Base-by-base conservation (phyloP, 202 grass and related monocot species). In the Carex arenaria region DNA sequence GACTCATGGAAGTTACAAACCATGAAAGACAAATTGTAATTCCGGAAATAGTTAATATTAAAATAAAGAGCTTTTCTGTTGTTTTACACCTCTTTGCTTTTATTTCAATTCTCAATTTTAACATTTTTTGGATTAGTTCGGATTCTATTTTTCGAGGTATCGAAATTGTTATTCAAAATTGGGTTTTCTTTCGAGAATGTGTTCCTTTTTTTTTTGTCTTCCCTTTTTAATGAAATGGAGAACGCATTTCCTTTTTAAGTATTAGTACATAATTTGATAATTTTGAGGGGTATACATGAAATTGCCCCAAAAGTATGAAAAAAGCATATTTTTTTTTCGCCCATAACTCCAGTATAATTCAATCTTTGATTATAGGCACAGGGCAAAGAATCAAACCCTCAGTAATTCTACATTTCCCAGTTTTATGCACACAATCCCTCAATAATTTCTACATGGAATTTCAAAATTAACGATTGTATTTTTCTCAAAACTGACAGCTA, bases 31-130 rank as follows among this genome's bases (percentile, higher is more conserved):
- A n/a, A 59, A 59, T 57, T 78, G 73, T 78, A 20, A 53, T 59
- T 78, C 8, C 17, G 53, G 15, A 59, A n/a, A 78, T 57, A 78
- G 7, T 59, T 59, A 78, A 36, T 59, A 36, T 36, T 78, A 15
- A 78, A 78, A 78, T 78, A 78, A 78, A 78, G 53, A 78, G 26
- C 6, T 60, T 57, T 59, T 59, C 49, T 76, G 49, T 0, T 42
- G 6, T 42, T 42, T 42, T 42, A 42, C 6, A 7, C 38, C 38
- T 42, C 38, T 42, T 6, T 42, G 38, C 5, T 31, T 76, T 56
- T 75, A 8, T 54, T 32, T 12, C 51, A 34, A 17, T 76, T 56
- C 26, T 56, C 14, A 18, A 76, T 76, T 55, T 42, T 42, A 42
- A 42, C 9, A 70, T 17, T 3, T 3, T 8, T 43, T 43, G 28